phyloP scores from a whole-genome alignment of 345 rosid species.

The Firmiana major region DNA sequence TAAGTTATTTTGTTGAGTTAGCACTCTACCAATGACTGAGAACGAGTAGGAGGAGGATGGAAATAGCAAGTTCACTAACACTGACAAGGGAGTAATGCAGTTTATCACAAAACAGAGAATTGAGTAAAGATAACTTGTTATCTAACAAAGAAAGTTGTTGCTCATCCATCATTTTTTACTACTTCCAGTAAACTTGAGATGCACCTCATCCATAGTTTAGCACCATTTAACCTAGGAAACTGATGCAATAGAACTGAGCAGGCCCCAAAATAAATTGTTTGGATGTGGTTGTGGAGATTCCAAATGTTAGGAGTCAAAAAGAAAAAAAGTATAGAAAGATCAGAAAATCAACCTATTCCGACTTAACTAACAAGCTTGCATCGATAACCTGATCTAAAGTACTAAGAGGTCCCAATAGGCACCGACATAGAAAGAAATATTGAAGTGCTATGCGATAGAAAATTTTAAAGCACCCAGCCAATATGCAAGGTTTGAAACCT shows the following conservation, averaged over 20 bases:
- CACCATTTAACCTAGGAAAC: neutral
- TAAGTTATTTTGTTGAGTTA: neutral
- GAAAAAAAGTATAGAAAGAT: neutral
- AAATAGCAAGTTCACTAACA: neutral
- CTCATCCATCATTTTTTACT: neutral
- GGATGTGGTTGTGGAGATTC: neutral
- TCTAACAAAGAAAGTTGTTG: neutral
- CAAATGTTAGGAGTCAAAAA: neutral
- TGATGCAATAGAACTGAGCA: neutral
- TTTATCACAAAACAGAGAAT: neutral
- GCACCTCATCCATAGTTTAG: neutral
- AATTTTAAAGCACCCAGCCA: constrained; percentile 21
- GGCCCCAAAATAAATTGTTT: neutral
- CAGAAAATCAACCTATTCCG: neutral
- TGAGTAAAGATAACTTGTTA: neutral
- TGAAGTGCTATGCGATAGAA: neutral
- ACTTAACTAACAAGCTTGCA: neutral
- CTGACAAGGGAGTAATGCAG: neutral
- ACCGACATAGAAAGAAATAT: neutral
- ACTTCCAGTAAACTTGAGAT: neutral
- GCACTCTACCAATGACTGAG: neutral
- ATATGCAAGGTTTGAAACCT: neutral
- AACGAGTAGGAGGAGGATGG: neutral
- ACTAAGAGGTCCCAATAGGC: neutral
- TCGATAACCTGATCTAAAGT: neutral